Base-by-base conservation (phyloP, 805 yeast species). In the Hanseniaspora hatyaiensis region DNA sequence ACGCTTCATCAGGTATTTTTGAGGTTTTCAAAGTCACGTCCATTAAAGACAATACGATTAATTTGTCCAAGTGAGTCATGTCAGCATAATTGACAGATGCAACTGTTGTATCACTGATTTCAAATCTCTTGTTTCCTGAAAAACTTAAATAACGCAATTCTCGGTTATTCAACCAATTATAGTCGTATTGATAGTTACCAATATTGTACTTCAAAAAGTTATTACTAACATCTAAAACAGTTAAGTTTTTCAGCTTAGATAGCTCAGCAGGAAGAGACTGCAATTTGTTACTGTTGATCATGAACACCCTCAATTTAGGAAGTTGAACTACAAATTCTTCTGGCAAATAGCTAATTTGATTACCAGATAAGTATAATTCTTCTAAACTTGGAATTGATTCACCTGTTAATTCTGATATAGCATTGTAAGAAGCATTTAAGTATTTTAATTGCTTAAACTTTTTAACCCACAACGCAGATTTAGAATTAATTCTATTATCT, bases 131-230 rank as follows among this genome's bases (percentile, higher is more conserved):
- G 60, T 92, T 92, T 32, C 96, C 96, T 0, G 96, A 86, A 50
- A 92, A 80, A 61, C 89, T 92, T 59, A 92, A 72, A 57, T 82
- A 87, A 54, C 71, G 77, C 62, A 92, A 68, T 34, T 77, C 75
- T 47, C 73, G 68, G 59, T 92, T 92, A 68, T 78, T 79, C 56
- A 82, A 79, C 98, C 98, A 92, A 64, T 86, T 92, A 96, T 97
- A 92, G 61, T 92, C 98, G 59, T 85, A 89, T 13, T 92, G 94
- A 74, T 87, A 84, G 62, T 92, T 92, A 3, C 92, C 82, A 49
- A 89, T 86, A 57, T 92, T 92, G 63, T 92, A 92, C 57, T 87
- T 83, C 63, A 92, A 68, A 52, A 79, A 80, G 61, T 92, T 92
- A 2, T 94, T 83, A 3, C 96, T 95, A 15, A 85, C 92, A 65